Evolutionary conservation across 495 filamentous ascomycete genomes (phyloP), one percentile per base, ranked within the genome.

Genomic region (Xylaria palmicola): DNA sequence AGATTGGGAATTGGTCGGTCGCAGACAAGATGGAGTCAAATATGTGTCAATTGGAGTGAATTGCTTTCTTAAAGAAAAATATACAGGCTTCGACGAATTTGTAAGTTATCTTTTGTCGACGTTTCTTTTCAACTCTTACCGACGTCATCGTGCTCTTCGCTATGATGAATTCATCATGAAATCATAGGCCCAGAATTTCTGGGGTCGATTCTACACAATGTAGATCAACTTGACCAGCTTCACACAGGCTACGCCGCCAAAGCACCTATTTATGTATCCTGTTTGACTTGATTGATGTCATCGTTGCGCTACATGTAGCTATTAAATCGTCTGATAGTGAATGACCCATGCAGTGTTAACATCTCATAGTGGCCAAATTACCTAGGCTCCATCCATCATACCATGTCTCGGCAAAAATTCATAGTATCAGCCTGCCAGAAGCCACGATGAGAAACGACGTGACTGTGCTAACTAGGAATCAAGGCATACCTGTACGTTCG

Each of bases 101-200:
- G n/a, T n/a, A n/a, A n/a, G n/a, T n/a, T n/a, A n/a, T n/a, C n/a
- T n/a, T n/a, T n/a, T n/a, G n/a, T n/a, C n/a, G n/a, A n/a, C n/a
- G n/a, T 3, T 24, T 2, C 32, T 40, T 41, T 15, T 29, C 17
- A 27, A 39, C 3, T 24, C 10, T 6, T 3, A 32, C 6, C 57
- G 63, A 66, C 61, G 62, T 68, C 60, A 67, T 54, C 4, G 19
- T 3, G 1, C 19, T 44, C 36, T 41, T 62, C 36, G 50, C 41
- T 39, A 63, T 66, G 7, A 39, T 65, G 57, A 67, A 19, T 40
- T 39, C 64, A 67, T 69, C 59, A 65, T 71, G 68, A 69, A 67
- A 71, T 71, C 68, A 69, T 63, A 34, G 26, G 56, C 29, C 36
- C 64, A 59, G 24, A 45, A 63, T 60, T 66, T 66, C 27, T 54